These are phyloP conservation scores for Aureobasidium sp. DNA, from an alignment of 2,329 filamentous ascomycete species.

Conservation along the genomic window DNA sequence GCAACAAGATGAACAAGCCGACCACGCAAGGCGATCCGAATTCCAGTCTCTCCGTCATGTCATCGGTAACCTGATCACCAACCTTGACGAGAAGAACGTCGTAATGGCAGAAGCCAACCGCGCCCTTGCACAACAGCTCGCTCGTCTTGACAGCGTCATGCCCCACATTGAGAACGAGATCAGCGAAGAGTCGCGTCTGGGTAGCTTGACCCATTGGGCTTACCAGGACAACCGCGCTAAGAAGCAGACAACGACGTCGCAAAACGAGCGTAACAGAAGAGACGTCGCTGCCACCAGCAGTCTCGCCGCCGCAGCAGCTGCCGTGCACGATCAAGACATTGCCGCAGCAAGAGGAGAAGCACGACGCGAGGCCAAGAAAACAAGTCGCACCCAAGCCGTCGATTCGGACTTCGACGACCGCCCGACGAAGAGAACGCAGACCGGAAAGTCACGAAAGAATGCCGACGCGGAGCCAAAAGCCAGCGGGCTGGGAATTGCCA, in stretches of 20 bases:
- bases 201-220: constrained; percentile 89
- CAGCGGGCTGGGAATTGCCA: constrained; percentile 50
- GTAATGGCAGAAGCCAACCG: constrained; percentile 90
- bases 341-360: constrained; percentile 74
- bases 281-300: constrained; percentile 71
- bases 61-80: constrained; percentile 77
- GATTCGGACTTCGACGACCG: constrained; percentile 76
- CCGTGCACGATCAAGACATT: constrained; percentile 72
- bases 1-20: constrained; percentile 32
- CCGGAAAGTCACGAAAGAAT: constrained; percentile 57
- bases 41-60: constrained; percentile 71
- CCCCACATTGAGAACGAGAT: constrained; percentile 81
- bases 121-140: constrained; percentile 74
- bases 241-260: constrained; percentile 41
- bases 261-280: constrained; percentile 64
- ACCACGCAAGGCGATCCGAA: constrained; percentile 60
- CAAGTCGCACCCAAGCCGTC: constrained; percentile 55
- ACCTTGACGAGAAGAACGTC: constrained; percentile 95
- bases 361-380: constrained; percentile 63
- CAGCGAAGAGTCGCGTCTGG: constrained; percentile 88
- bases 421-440: constrained; percentile 51
- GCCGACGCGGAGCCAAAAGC: constrained; percentile 37
- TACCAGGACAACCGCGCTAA: constrained; percentile 70
- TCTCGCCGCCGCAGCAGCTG: constrained; percentile 59
- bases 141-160: constrained; percentile 79